A percentile compares a stretch with the other conserved stretches of the same genome.
phyloP scores from a whole-genome alignment of 352 stramenopile species.

The Peronospora destructor region DNA sequence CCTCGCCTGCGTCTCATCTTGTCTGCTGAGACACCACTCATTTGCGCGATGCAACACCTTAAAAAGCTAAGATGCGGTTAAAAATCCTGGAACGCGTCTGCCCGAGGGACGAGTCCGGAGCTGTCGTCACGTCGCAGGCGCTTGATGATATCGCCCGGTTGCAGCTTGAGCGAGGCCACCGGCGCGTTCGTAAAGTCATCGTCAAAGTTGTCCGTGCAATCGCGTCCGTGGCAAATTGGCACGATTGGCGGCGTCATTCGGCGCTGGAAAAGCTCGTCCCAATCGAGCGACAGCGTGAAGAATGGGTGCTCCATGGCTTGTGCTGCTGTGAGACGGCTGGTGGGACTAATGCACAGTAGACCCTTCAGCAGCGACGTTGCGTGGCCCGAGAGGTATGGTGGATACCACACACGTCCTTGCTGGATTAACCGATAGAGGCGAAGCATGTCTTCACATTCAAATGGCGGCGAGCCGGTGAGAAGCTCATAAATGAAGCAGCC shows the following conservation, averaged over 20 bases:
- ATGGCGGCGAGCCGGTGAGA: conserved; percentile 61
- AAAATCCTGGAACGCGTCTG: conserved; percentile 33
- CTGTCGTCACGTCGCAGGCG: conserved; percentile 29
- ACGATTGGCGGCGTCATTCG: conserved; percentile 60
- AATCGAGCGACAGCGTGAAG: conserved; percentile 58
- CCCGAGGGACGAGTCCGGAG: conserved; percentile 12
- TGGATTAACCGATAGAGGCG: conserved; percentile 63
- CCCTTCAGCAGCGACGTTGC: conserved; percentile 45
- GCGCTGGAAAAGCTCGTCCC: conserved; percentile 56
- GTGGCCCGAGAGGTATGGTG: conserved; percentile 42
- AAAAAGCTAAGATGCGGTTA: conserved; percentile 9
- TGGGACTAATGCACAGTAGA: conserved; percentile 43
- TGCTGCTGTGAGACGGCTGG: conserved; percentile 40
- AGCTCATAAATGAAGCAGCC: conserved; percentile 83
- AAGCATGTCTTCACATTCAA: conserved; percentile 56
- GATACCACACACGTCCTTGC: conserved; percentile 58
- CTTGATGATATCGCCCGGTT: conserved; percentile 30
- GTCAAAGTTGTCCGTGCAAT: conserved; percentile 83
- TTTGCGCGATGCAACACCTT: conserved; percentile 3
- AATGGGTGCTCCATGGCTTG: conserved; percentile 72
- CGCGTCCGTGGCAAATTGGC: conserved; percentile 39
- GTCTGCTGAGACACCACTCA: conserved; percentile 1
- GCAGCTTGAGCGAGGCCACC: conserved; percentile 39
- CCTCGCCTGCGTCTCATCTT: background rate
- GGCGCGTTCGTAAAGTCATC: conserved; percentile 71